Base-by-base conservation (phyloP, 1,284 basidiomycete genomes). In the Ceratobasidium sp. region DNA sequence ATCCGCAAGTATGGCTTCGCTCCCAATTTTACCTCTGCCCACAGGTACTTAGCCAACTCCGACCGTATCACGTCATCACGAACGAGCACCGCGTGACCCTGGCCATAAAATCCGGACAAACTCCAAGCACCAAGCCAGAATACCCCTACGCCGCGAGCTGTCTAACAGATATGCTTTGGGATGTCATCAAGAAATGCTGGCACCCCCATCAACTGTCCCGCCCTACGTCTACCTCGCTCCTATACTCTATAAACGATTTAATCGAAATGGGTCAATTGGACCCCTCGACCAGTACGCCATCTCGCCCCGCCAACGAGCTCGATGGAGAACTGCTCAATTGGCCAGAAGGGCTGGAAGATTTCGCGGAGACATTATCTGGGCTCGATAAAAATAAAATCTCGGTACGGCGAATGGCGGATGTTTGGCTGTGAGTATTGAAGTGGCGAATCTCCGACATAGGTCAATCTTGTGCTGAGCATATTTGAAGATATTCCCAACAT, bases 31-130 rank as follows among this genome's bases (percentile, higher is more conserved):
- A 15, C 11, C 19, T 22, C 19, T 22, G 22, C 22, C 22, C 29
- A 5, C 52, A 68, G 66, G 56, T 68, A 29, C 51, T 68, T 13
- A 68, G 66, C 51, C 66, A 68, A 68, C 66, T 68, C 66, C 46
- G 66, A 52, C 66, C 66, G 19, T 68, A 68, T 51, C 66, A 68
- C 9, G 51, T 68, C 34, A 68, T 68, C 46, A 68, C 51, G 40
- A 68, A 68, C 51, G 51, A 52, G 29, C 66, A 68, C 17, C 66
- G 66, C 34, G 66, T 68, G 25, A 68, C 51, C 0, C 29, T 68
- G 15, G 66, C 66, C 13, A 68, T 68, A 29, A 68, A 68, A 34
- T 37, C 66, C 9, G 66, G 66, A 19, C 25, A 34, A 51, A 7
- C 51, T 8, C 66, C 66, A 17, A 68, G 66, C 32, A 22, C 49